Base-by-base conservation (phyloP, 2,329 filamentous ascomycete genomes). In the Pseudogymnoascus sp. region DNA sequence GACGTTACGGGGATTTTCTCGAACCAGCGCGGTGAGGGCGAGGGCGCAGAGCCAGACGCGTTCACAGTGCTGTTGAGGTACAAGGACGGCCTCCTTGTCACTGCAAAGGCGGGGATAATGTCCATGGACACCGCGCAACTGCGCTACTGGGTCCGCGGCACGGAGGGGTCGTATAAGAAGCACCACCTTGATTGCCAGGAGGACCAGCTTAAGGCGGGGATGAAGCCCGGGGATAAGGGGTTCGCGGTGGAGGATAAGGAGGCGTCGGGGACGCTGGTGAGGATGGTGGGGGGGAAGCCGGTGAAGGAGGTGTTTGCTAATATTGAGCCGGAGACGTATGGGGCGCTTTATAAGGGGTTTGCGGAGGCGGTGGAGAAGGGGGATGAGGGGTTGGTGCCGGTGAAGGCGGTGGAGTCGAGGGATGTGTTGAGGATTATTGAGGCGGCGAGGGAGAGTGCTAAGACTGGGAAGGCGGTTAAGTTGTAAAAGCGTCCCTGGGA, bases 131-230 rank as follows among this genome's bases (percentile, higher is more conserved):
- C 78, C 23, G 78, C 83, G 66, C 90, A 93, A 77, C 78, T 89
- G 64, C 79, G 90, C 40, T 93, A 87, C 79, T 93, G 90, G 89
- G 80, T 93, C 8, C 80, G 89, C 25, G 90, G 90, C 21, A 84
- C 84, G 16, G 86, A 87, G 75, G 90, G 89, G 0, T 89, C 84
- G 71, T 93, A 88, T 75, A 88, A 84, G 78, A 93, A 93, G 80
- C 76, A 78, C 40, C 79, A 82, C 62, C 79, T 93, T 1, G 90
- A 95, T 72, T 78, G 85, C 1, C 90, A 93, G 75, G 90, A 95
- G 76, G 84, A 87, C 63, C 88, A 91, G 73, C 81, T 93, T 62
- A 84, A 84, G 73, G 79, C 77, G 1, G 89, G 89, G 7, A 74
- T 83, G 68, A 82, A 79, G 72, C 85, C 86, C 5, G 80, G 81